Percentiles rank a stretch among this genome's conserved stretches.
These are phyloP conservation scores for Collybia sp. DNA, from an alignment of 768 basidiomycete species.

Conservation along the genomic window DNA sequence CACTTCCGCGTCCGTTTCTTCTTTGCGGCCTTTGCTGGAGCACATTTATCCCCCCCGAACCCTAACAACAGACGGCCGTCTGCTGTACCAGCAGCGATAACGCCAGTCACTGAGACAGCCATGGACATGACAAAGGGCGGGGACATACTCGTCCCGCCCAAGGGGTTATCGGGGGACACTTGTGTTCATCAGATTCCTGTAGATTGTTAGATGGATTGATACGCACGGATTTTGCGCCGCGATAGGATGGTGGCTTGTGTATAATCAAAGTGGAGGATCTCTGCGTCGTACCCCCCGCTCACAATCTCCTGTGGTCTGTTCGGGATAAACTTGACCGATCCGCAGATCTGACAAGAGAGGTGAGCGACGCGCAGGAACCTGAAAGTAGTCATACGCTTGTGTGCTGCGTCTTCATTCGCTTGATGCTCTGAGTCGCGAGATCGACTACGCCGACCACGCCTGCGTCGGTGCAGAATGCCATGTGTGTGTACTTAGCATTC, in stretches of 20 bases:
- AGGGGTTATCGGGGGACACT: slow-evolving; percentile 32
- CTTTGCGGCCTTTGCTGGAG: slow-evolving; percentile 17
- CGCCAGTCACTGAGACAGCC: slow-evolving; percentile 52
- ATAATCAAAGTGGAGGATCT: slow-evolving; percentile 66
- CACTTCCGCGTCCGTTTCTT: slow-evolving; percentile 64
- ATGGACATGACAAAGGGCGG: slow-evolving; percentile 72
- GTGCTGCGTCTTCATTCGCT: slow-evolving; percentile 59
- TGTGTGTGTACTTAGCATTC: slow-evolving; percentile 44
- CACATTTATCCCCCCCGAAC: slow-evolving; percentile 56
- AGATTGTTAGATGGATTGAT: background rate
- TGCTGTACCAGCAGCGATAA: slow-evolving; percentile 68
- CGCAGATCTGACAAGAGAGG: slow-evolving; percentile 53
- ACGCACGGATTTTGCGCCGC: slow-evolving; percentile 52
- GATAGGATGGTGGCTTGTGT: slow-evolving; percentile 52
- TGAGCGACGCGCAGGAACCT: slow-evolving; percentile 1
- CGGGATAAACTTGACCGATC: slow-evolving; percentile 66
- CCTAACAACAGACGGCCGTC: slow-evolving; percentile 73
- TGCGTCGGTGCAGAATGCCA: slow-evolving; percentile 71
- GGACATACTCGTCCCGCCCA: slow-evolving; percentile 52
- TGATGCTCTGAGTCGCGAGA: slow-evolving; percentile 39
- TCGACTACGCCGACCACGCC: slow-evolving; percentile 68
- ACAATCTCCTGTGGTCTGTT: slow-evolving; percentile 67
- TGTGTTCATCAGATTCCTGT: slow-evolving; percentile 1
- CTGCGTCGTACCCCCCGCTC: slow-evolving; percentile 73
- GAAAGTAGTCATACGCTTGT: slow-evolving; percentile 42